Base-by-base conservation (phyloP, 768 basidiomycete genomes). In the Mycena crocata region DNA sequence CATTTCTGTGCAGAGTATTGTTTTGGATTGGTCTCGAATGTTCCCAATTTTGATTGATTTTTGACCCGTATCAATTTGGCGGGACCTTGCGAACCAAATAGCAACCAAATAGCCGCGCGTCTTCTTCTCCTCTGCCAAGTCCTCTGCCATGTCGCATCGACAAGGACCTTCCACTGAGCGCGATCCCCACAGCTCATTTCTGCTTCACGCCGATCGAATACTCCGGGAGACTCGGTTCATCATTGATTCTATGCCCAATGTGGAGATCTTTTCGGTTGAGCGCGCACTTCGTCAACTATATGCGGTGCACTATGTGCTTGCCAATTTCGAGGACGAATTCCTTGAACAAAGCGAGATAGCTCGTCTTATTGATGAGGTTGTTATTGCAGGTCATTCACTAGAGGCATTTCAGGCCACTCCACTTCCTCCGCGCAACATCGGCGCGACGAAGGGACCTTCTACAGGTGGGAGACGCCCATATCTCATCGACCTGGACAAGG, bases 391-490 rank as follows among this genome's bases (percentile, higher is more conserved):
- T 62, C n/a, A 39, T 42, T 24, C n/a, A n/a, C 34, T 63, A 1
- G 14, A 56, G 19, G 2, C 17, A n/a, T 56, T 63, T n/a, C 54
- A 40, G 12, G 45, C 30, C 0, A 19, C 23, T 15, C 45, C 57
- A 9, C 54, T 37, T 3, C 19, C 66, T 4, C 51, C 42, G 37
- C 55, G 28, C 1, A 66, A 39, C n/a, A 23, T 45, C 31, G 65
- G 56, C 12, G 44, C 67, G 15, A 40, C 51, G 1, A 31, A 19
- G 3, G 13, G 17, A 9, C 39, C 55, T 0, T 12, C 24, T 2
- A 15, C 69, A 1, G 65, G 57, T 5, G 42, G 58, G 14, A 74
- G 75, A 4, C 60, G 74, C 9, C 76, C 76, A 21, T 75, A 69
- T 37, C 24, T 40, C 3, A 30, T 77, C 1, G 69, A 78, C 58